Percentiles rank a stretch among this genome's conserved stretches.
Conservation (phyloP, 441 rosid genomes). For the Adansonia grandidieri region DNA sequence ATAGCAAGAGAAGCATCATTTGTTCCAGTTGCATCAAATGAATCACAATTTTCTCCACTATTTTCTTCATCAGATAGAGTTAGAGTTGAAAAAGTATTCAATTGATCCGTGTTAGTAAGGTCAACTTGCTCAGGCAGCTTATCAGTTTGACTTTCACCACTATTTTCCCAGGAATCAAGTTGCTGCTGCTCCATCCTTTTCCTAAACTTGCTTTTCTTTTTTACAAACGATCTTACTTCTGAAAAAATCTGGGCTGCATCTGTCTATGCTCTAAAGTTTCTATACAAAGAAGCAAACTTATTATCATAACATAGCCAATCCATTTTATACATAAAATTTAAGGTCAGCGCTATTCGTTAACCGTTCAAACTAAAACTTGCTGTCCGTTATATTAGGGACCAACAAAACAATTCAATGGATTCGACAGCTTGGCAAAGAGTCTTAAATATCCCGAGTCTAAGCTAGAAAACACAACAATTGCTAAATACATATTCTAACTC, state of each 20-base stretch:
- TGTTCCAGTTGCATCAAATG: slow-evolving; percentile 26
- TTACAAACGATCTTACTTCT: slow-evolving; percentile 20
- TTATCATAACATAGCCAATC: no score
- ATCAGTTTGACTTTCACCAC: slow-evolving; percentile 20
- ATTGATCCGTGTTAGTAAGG: slow-evolving; percentile 4
- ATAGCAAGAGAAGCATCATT: slow-evolving; percentile 28
- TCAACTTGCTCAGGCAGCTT: slow-evolving; percentile 36
- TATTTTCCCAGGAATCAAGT: slow-evolving; percentile 21
- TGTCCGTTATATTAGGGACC: not conserved
- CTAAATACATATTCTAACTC: not conserved
- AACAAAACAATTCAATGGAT: slow-evolving; percentile 1
- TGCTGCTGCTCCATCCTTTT: slow-evolving; percentile 16
- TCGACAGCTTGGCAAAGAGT: not conserved
- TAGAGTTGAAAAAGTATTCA: slow-evolving; percentile 21
- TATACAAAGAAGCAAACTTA: not conserved
- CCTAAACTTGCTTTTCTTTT: slow-evolving; percentile 25
- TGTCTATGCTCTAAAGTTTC: not conserved
- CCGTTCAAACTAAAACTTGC: not conserved
- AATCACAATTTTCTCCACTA: slow-evolving; percentile 26
- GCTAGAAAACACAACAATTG: not conserved
- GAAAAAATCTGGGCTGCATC: slow-evolving; percentile 27
- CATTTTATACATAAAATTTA: not conserved
- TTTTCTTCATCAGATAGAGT: slow-evolving; percentile 31
- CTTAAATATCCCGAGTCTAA: not conserved
- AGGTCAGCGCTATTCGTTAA: not conserved